These are phyloP conservation scores for Chaetomium fimeti DNA, from an alignment of 495 filamentous ascomycete species.

Conservation along the genomic window DNA sequence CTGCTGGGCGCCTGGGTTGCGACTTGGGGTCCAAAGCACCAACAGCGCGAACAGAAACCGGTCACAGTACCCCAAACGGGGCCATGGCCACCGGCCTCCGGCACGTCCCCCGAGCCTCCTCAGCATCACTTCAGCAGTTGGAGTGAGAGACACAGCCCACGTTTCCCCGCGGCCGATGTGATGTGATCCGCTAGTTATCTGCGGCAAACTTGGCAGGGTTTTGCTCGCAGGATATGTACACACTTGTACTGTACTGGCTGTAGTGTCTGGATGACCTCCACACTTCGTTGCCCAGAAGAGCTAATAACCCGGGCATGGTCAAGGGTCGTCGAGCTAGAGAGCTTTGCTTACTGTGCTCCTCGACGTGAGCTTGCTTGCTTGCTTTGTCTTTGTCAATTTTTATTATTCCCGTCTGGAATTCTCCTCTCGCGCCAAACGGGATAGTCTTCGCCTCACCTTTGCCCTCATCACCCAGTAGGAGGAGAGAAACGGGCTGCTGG, in stretches of 20 bases:
- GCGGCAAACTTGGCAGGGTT: too few species aligned
- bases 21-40: neutral
- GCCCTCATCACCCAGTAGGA: too few species aligned
- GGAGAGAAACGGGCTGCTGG: too few species aligned
- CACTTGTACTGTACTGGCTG: too few species aligned
- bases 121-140: neutral
- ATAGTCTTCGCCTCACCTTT: too few species aligned
- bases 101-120: too few species aligned
- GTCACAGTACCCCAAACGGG: neutral
- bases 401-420: neutral
- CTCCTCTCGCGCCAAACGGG: neutral
- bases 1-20: neutral
- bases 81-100: neutral
- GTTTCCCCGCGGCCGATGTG: neutral
- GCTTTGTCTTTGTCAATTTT: neutral
- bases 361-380: neutral
- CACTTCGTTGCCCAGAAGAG: too few species aligned
- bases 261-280: too few species aligned
- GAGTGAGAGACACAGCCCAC: neutral
- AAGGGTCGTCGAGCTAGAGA: neutral
- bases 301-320: neutral
- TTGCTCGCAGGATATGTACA: too few species aligned
- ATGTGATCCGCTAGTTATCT: neutral
- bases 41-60: too few species aligned
- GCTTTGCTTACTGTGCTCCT: conserved; percentile 6